These are phyloP conservation scores for Spatholobus suberectus DNA, from an alignment of 306 rosid species.

Conservation along the genomic window DNA sequence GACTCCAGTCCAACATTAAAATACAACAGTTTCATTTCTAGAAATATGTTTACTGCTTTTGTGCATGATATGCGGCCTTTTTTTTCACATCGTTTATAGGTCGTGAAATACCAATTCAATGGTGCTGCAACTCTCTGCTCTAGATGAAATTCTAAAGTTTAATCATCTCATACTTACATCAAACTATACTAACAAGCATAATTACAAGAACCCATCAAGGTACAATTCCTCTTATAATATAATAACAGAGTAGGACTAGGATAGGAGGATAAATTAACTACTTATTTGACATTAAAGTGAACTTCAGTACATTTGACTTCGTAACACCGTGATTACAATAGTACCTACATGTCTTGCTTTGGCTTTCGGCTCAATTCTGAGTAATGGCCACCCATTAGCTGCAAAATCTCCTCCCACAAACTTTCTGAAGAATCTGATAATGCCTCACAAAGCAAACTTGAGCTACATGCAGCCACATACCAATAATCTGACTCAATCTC, in stretches of 20 bases:
- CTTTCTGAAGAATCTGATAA: constrained; percentile 71
- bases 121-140: neutral
- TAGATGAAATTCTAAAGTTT: constrained; percentile 9
- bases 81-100: neutral
- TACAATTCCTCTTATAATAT: constrained; percentile 14
- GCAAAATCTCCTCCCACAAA: constrained; percentile 93
- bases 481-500: constrained; percentile 94
- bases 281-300: constrained; percentile 52
- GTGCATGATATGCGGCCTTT: neutral
- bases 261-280: constrained; percentile 37
- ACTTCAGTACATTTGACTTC: constrained; percentile 64
- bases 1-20: neutral
- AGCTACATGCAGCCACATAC: constrained; percentile 98
- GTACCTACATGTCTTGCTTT: constrained; percentile 82
- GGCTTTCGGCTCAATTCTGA: constrained; percentile 96
- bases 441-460: constrained; percentile 68
- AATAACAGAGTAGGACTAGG: constrained; percentile 3
- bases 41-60: neutral
- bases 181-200: constrained; percentile 40
- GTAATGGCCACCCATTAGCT: constrained; percentile 94
- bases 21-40: neutral
- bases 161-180: constrained; percentile 31
- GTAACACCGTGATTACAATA: constrained; percentile 41
- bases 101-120: neutral
- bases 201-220: constrained; percentile 39